Base-by-base conservation (phyloP, 2,329 filamentous ascomycete genomes). In the Monosporascus sp. region DNA sequence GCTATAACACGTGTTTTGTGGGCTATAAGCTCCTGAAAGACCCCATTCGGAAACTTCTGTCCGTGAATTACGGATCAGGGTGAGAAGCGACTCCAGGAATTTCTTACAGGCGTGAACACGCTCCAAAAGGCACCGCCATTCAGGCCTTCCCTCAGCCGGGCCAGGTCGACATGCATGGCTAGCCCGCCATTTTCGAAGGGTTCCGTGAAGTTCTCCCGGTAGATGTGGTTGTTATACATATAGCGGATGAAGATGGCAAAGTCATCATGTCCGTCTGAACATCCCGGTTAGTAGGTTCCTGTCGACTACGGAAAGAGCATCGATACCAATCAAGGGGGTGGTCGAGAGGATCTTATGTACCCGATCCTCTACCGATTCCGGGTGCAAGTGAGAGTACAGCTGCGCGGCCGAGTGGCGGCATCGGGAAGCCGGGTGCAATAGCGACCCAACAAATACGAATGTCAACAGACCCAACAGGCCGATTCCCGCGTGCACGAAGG, bases 71-170 rank as follows among this genome's bases (percentile, higher is more conserved):
- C 4, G 31, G 9, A 14, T 34, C 31, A 34, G 31, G 11, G 9
- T 1, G 31, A 14, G 31, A 2, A 1, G 11, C 31, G 31, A 34
- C 31, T 34, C 31, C 11, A 34, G 31, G 9, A 14, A 34, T 34
- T 34, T 34, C 31, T 34, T 34, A 34, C 31, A 11, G 83, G 82
- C 41, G 88, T 84, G 64, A 80, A 97, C 9, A 94, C 90, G 66
- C 87, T 92, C 93, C 92, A 97, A 69, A 97, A 97, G n/a, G 89
- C 86, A 52, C 91, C 93, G 40, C 91, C 91, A 57, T 87, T 84
- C 60, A 80, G 77, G 1, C 92, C 91, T 49, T 82, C 71, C 37
- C 81, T 78, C 48, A 96, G 78, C 5, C 92, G 84, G 1, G 87
- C 85, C 8, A 96, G 74, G 68, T 97, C 93, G 50, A 94, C 87